These are phyloP conservation scores for Lablab purpureus DNA, from an alignment of 306 rosid genomes.

Conservation along the genomic window DNA sequence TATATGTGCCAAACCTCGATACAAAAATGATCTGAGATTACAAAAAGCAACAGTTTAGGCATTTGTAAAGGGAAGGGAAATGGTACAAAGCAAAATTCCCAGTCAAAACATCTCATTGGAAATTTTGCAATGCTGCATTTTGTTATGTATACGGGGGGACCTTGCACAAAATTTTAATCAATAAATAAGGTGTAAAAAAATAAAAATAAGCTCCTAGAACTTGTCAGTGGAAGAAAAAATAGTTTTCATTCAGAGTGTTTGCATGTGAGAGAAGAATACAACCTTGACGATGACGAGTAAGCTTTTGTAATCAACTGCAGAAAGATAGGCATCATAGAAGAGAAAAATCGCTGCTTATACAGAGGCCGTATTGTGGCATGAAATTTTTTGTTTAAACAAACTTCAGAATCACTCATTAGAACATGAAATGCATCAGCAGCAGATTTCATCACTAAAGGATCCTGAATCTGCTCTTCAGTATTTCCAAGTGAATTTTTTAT, in stretches of 20 bases:
- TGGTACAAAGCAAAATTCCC: slow-evolving; percentile 19
- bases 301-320: slow-evolving; percentile 67
- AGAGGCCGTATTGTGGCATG: slow-evolving; percentile 86
- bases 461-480: slow-evolving; percentile 49
- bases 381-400: slow-evolving; percentile 73
- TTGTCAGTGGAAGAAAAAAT: slow-evolving; percentile 24
- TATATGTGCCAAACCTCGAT: slow-evolving; percentile 73
- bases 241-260: neutral
- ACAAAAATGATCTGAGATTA: slow-evolving; percentile 71
- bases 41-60: slow-evolving; percentile 37
- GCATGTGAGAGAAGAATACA: neutral
- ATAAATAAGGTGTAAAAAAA: slow-evolving; percentile 23
- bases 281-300: slow-evolving; percentile 75
- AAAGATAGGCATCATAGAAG: slow-evolving; percentile 79
- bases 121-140: slow-evolving; percentile 14
- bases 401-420: slow-evolving; percentile 92
- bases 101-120: slow-evolving; percentile 35
- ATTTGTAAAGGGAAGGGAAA: slow-evolving; percentile 11
- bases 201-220: slow-evolving; percentile 13
- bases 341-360: slow-evolving; percentile 92
- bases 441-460: slow-evolving; percentile 62
- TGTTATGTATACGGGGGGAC: slow-evolving; percentile 4
- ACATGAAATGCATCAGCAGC: slow-evolving; percentile 91
- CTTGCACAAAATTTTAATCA: slow-evolving; percentile 6
- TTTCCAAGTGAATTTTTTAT: slow-evolving; percentile 52